Conservation (phyloP, 306 rosid species). For the Citrullus colocynthis region DNA sequence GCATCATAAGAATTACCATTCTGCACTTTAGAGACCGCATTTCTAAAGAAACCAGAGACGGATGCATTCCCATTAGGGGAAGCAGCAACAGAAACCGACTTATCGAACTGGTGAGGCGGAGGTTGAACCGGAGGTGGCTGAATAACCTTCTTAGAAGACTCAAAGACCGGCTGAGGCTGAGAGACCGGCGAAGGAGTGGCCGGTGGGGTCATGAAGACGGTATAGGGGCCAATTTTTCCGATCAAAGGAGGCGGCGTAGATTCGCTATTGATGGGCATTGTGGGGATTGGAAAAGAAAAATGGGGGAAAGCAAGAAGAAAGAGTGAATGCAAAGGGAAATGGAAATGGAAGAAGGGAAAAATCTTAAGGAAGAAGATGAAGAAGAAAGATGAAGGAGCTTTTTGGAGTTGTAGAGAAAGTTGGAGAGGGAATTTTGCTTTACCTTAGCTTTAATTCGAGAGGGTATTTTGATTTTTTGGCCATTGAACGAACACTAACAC, state of each 20-base stretch:
- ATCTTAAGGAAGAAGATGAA: neutral
- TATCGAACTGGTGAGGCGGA: slow-evolving; percentile 75
- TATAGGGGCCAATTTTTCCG: slow-evolving; percentile 96
- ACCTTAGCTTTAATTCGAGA: neutral
- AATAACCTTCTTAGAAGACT: slow-evolving; percentile 59
- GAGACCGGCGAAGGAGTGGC: slow-evolving; percentile 54
- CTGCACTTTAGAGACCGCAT: slow-evolving; percentile 67
- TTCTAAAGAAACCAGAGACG: slow-evolving; percentile 46
- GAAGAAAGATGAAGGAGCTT: neutral
- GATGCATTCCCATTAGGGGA: slow-evolving; percentile 35
- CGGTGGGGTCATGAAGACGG: slow-evolving; percentile 96
- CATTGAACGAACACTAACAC: neutral
- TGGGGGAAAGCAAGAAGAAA: neutral
- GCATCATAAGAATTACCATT: slow-evolving; percentile 34
- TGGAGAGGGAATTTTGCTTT: neutral
- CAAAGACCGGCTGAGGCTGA: slow-evolving; percentile 20
- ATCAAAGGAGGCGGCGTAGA: slow-evolving; percentile 79
- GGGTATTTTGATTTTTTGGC: neutral
- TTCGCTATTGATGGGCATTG: slow-evolving; percentile 65
- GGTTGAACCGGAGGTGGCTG: slow-evolving; percentile 49
- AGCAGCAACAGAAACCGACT: slow-evolving; percentile 22
- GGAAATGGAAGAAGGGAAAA: neutral
- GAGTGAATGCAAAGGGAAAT: neutral
- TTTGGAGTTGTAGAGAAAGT: neutral
- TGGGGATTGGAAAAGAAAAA: neutral